Evolutionary conservation across 345 rosid genomes (phyloP), one percentile per base, ranked within the genome.

Genomic region (Brassica rapa): DNA sequence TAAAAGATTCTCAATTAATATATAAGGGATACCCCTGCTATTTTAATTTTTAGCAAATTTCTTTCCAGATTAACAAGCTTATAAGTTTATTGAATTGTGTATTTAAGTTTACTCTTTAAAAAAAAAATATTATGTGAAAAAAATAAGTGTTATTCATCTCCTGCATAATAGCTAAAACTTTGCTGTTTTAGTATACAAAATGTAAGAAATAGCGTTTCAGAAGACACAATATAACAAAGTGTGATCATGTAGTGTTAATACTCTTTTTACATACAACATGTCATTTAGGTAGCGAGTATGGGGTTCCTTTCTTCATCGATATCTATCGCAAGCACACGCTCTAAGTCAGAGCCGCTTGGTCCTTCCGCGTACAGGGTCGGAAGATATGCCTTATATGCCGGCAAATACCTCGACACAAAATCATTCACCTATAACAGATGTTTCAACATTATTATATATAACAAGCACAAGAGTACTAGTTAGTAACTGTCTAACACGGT

Each of bases 301-400:
- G 98, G 98, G 82, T 95, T 95, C 83, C 99, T 87, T 41, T 81
- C 89, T 78, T 90, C 92, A 70, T 95, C 98, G 9, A 95, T 91
- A 65, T 93, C 98, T 5, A 95, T 84, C 0, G 84, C 30, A 5
- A 93, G 88, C 4, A 88, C 84, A 72, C 82, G 84, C 21, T 88
- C 83, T 0, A 89, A 92, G 78, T 86, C 87, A 3, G 98, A 93
- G 4, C 98, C 97, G 0, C 68, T 91, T 9, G 99, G 99, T 77
- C 99, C 99, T 87, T 93, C 92, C 0, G 89, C 68, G 66, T 95
- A 93, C 4, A 95, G 89, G 15, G 89, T 86, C 1, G 96, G 92
- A 15, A 93, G 96, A 79, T 95, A 93, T 21, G 99, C 97, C 15
- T 89, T 84, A 82, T 93, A 95, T 3, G 98, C 99, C 0, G 98